phyloP scores from a whole-genome alignment of 2,329 filamentous ascomycete genomes.

The Penicillium sp. region DNA sequence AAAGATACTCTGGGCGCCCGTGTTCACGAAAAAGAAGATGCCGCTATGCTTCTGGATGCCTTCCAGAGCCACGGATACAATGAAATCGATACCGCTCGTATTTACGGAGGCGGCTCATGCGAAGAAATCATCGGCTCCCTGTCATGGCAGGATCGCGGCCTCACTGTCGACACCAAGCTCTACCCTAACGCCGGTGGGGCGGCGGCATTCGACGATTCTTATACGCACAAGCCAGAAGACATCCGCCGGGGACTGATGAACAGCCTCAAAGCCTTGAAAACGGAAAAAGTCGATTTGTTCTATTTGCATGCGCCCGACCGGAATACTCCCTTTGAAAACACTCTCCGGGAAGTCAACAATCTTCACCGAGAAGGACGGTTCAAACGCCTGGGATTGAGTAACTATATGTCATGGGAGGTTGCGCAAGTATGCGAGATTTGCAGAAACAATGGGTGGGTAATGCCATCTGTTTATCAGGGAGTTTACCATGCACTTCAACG shows the following conservation, averaged over 20 bases:
- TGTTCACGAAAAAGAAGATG: constrained; percentile 23
- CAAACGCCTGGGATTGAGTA: constrained; percentile 50
- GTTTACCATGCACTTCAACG: constrained; percentile 47
- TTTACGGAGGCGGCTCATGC: constrained; percentile 33
- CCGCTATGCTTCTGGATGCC: constrained; percentile 29
- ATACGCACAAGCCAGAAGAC: constrained; percentile 35
- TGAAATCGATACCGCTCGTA: constrained; percentile 36
- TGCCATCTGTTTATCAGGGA: constrained; percentile 54
- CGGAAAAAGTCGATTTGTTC: constrained; percentile 51
- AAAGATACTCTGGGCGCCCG: constrained; percentile 16
- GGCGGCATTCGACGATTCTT: constrained; percentile 24
- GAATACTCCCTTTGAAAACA: constrained; percentile 51
- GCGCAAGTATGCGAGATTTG: constrained; percentile 54
- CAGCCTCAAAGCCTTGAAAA: constrained; percentile 45
- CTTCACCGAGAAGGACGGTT: constrained; percentile 53
- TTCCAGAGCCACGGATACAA: constrained; percentile 35
- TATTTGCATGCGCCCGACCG: constrained; percentile 58
- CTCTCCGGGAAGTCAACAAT: constrained; percentile 52
- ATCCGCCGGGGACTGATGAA: constrained; percentile 39
- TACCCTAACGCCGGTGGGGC: constrained; percentile 35
- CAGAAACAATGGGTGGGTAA: constrained; percentile 45
- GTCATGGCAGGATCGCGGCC: constrained; percentile 41
- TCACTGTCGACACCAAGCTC: constrained; percentile 51
- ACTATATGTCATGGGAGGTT: constrained; percentile 54
- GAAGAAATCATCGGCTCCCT: constrained; percentile 43